Evolutionary conservation across 1,284 basidiomycete genomes (phyloP).

Genomic region (Pyrrhoderma lamaoense): DNA sequence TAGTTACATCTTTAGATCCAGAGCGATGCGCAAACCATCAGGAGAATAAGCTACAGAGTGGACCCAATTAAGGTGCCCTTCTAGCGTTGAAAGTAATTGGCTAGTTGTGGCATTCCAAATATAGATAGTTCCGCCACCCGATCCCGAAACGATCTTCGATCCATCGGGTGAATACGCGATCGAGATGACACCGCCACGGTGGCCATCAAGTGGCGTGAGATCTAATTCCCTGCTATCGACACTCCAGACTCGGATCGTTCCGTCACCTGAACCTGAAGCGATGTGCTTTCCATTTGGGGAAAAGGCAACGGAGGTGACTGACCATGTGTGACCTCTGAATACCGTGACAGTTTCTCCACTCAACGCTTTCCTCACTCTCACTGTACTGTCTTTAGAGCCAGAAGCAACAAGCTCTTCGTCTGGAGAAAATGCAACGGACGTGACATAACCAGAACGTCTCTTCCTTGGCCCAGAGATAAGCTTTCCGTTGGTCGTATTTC

Average conservation of each 20-base stretch:
- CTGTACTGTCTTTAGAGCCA: background rate
- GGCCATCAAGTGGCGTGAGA: too few species aligned
- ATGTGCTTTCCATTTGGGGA: background rate
- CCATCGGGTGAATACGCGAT: background rate
- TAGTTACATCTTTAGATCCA: background rate
- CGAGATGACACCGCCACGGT: background rate
- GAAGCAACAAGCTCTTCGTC: background rate
- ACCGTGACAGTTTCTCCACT: too few species aligned
- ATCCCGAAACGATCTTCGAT: conserved; percentile 33
- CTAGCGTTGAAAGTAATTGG: background rate
- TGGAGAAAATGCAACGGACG: background rate
- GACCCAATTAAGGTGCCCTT: too few species aligned
- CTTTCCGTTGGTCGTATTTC: background rate
- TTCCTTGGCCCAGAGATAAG: background rate
- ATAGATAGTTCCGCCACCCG: conserved; percentile 78
- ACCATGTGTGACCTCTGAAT: background rate
- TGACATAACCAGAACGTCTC: background rate
- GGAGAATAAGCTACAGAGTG: background rate
- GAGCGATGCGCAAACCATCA: conserved; percentile 1
- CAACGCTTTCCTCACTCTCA: background rate
- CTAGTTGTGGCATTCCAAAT: conserved; percentile 93
- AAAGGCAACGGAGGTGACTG: background rate
- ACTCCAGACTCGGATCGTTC: background rate
- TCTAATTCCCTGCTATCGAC: background rate
- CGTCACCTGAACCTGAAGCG: background rate